Conservation (phyloP, 768 basidiomycete genomes). For the Boletus vinaceobasis region DNA sequence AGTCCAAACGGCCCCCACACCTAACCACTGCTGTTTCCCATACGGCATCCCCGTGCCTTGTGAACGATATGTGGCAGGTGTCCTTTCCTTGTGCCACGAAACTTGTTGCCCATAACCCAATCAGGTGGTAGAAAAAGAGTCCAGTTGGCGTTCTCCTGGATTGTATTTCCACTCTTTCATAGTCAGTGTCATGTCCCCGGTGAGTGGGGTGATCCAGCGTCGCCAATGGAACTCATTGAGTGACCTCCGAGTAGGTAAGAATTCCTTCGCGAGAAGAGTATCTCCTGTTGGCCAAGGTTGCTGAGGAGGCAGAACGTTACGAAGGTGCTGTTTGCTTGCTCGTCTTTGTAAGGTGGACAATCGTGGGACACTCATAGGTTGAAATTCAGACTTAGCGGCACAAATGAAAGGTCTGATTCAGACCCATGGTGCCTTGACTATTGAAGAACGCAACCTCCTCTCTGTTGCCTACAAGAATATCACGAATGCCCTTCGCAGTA, state of each 20-base stretch:
- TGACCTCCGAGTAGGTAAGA: slow-evolving; percentile 23
- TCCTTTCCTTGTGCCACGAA: slow-evolving; percentile 10
- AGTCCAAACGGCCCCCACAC: slow-evolving; percentile 2
- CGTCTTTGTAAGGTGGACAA: neutral
- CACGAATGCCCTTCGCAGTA: slow-evolving; percentile 77
- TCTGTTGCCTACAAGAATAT: slow-evolving; percentile 91
- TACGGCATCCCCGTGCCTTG: slow-evolving; percentile 13
- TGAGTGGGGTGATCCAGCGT: slow-evolving; percentile 14
- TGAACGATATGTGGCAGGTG: slow-evolving; percentile 11
- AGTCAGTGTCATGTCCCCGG: slow-evolving; percentile 26
- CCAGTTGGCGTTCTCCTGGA: neutral
- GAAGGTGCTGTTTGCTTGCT: slow-evolving; percentile 51
- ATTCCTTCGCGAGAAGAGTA: slow-evolving; percentile 38
- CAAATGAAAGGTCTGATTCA: slow-evolving; percentile 76
- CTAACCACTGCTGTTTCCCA: slow-evolving; percentile 4
- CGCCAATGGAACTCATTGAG: neutral
- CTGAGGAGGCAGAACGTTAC: slow-evolving; percentile 86
- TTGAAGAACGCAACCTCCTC: slow-evolving; percentile 85
- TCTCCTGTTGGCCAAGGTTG: slow-evolving; percentile 71
- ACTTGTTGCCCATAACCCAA: slow-evolving; percentile 32
- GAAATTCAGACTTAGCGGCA: slow-evolving; percentile 59
- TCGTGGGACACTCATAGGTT: slow-evolving; percentile 10
- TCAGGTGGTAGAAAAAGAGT: slow-evolving; percentile 29
- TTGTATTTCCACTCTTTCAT: slow-evolving; percentile 9
- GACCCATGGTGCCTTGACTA: slow-evolving; percentile 63